phyloP scores from a whole-genome alignment of 495 filamentous ascomycete species.

The Lophium mytilinum region DNA sequence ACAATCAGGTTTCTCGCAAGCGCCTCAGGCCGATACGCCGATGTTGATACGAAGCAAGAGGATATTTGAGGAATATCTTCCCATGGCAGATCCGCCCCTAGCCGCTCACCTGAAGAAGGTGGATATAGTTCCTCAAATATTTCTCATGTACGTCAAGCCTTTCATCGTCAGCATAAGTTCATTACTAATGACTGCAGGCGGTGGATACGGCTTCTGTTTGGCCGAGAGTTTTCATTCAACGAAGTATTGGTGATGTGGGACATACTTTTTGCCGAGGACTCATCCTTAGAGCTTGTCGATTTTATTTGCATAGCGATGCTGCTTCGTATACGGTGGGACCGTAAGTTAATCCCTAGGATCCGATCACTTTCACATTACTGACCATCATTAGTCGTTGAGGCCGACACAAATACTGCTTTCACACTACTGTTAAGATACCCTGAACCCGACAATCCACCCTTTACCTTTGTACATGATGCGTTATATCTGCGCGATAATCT shows the following conservation, averaged over 20 bases:
- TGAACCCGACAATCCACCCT: constrained; percentile 54
- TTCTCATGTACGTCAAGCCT: constrained; percentile 65
- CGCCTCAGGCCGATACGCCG: constrained; percentile 52
- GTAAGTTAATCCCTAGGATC: constrained; percentile 42
- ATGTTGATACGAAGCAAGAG: constrained; percentile 80
- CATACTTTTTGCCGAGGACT: constrained; percentile 78
- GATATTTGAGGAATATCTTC: constrained; percentile 74
- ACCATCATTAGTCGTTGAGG: constrained; percentile 55
- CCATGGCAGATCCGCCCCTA: constrained; percentile 70
- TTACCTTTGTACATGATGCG: constrained; percentile 82
- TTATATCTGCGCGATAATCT: constrained; percentile 73
- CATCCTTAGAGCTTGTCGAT: constrained; percentile 73
- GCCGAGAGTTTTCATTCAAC: constrained; percentile 85
- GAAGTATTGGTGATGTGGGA: constrained; percentile 85
- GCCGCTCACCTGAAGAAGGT: constrained; percentile 73
- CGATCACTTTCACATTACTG: not conserved
- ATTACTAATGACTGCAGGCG: constrained; percentile 45
- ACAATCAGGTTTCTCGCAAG: constrained; percentile 4
- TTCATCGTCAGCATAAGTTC: not conserved
- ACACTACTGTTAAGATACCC: constrained; percentile 78
- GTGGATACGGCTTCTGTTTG: constrained; percentile 91
- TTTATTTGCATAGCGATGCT: constrained; percentile 91
- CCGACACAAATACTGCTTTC: constrained; percentile 78
- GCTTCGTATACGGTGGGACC: constrained; percentile 80
- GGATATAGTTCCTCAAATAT: constrained; percentile 93